These are phyloP conservation scores for Helotiales sp. DNA, from an alignment of 2,329 filamentous ascomycete species.

Conservation along the genomic window DNA sequence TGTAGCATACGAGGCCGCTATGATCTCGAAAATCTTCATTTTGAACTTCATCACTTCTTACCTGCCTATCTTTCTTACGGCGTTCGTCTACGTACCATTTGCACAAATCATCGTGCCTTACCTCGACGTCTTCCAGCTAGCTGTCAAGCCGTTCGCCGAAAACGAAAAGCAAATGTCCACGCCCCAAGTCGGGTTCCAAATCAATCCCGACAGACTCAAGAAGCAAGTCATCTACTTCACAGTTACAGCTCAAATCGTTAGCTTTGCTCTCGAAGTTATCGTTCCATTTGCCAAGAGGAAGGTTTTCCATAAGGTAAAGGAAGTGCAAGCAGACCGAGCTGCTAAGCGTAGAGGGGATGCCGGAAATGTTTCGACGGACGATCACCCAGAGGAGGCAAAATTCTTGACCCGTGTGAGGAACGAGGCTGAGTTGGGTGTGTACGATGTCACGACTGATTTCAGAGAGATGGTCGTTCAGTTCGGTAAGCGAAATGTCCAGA, in stretches of 20 bases:
- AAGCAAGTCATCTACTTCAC: slow-evolving; percentile 97
- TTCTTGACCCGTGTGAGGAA: slow-evolving; percentile 83
- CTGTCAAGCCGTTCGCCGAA: slow-evolving; percentile 76
- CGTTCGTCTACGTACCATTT: slow-evolving; percentile 94
- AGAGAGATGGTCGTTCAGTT: slow-evolving; percentile 92
- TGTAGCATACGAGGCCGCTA: slow-evolving; percentile 75
- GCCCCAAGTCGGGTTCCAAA: slow-evolving; percentile 68
- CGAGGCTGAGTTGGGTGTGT: slow-evolving; percentile 80
- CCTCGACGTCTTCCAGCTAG: slow-evolving; percentile 78
- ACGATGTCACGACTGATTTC: slow-evolving; percentile 90
- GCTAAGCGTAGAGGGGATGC: slow-evolving; percentile 55
- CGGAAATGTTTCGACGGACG: slow-evolving; percentile 56
- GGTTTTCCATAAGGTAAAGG: slow-evolving; percentile 77
- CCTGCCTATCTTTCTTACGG: slow-evolving; percentile 87
- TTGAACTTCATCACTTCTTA: slow-evolving; percentile 98
- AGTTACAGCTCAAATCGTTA: slow-evolving; percentile 90
- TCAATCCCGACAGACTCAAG: slow-evolving; percentile 82
- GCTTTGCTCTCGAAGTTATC: slow-evolving; percentile 81
- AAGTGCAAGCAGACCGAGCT: slow-evolving; percentile 67
- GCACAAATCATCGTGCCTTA: slow-evolving; percentile 83
- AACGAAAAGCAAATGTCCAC: slow-evolving; percentile 71
- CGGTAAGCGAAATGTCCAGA: slow-evolving; percentile 49
- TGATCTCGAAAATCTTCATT: slow-evolving; percentile 92
- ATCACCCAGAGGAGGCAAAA: slow-evolving; percentile 75
- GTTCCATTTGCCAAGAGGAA: slow-evolving; percentile 85